phyloP scores from a whole-genome alignment of 176 grass and related monocot species.

The Olyra latifolia region DNA sequence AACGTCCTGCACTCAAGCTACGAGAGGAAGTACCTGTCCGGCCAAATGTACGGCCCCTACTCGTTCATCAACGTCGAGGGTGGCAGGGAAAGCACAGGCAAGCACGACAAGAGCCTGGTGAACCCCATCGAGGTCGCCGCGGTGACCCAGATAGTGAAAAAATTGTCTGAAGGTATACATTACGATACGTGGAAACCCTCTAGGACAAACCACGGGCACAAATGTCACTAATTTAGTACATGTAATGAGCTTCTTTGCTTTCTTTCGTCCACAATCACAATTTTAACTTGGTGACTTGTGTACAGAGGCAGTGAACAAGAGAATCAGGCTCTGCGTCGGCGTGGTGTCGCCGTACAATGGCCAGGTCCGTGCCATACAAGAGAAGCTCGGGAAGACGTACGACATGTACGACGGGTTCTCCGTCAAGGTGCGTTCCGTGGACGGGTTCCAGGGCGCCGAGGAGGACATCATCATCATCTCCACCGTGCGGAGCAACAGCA shows the following conservation, averaged over 20 bases:
- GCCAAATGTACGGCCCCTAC: constrained; percentile 59
- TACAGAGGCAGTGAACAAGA: constrained; percentile 21
- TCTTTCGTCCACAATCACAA: not conserved
- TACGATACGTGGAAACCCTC: no score
- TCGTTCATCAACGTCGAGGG: constrained; percentile 68
- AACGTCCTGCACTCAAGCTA: constrained; percentile 56
- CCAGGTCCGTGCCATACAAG: constrained; percentile 54
- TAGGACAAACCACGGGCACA: no score
- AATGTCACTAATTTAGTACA: no score
- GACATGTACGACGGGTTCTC: constrained; percentile 11
- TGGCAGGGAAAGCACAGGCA: constrained; percentile 48
- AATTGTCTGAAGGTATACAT: constrained; percentile 43
- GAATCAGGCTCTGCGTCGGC: constrained; percentile 27
- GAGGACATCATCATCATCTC: constrained; percentile 76
- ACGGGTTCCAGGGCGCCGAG: constrained; percentile 82
- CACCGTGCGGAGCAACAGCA: constrained; percentile 55
- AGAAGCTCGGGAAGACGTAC: constrained; percentile 41
- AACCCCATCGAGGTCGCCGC: constrained; percentile 65
- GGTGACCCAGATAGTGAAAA: constrained; percentile 42
- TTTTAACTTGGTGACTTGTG: not conserved
- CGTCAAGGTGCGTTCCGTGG: constrained; percentile 71
- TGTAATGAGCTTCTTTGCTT: not conserved
- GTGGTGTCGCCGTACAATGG: constrained; percentile 62
- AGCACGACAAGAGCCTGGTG: constrained; percentile 37
- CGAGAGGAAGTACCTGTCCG: constrained; percentile 27